Conservation (phyloP, 495 filamentous ascomycete species). For the Penicillium pancosmium region DNA sequence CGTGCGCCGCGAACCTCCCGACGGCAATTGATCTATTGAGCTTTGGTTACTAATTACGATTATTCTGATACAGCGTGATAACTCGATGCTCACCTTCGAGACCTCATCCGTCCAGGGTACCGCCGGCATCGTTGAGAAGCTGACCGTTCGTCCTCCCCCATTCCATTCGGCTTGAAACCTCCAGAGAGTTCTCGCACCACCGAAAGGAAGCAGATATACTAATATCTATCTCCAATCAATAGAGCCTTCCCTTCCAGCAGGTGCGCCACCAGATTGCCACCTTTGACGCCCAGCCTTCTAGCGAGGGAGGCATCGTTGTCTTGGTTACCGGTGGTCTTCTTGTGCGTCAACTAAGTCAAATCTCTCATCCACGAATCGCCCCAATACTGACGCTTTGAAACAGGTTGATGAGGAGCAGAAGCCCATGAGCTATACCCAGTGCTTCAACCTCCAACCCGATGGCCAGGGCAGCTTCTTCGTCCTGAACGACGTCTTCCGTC, state of each 20-base stretch:
- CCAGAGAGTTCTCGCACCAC: background rate
- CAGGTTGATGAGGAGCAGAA: constrained; percentile 81
- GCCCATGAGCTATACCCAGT: constrained; percentile 84
- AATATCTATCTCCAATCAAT: constrained; percentile 8
- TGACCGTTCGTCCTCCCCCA: constrained; percentile 57
- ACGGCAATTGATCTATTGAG: background rate
- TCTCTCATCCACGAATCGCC: background rate
- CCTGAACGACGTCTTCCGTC: constrained; percentile 89
- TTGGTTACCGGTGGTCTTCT: constrained; percentile 81
- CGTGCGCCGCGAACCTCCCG: background rate
- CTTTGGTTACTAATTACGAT: background rate
- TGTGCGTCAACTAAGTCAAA: constrained; percentile 51
- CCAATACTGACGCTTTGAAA: constrained; percentile 3
- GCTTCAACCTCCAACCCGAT: constrained; percentile 79
- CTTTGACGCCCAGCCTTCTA: constrained; percentile 75
- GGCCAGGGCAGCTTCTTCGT: constrained; percentile 74
- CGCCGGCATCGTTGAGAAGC: constrained; percentile 70
- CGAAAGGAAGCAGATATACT: constrained; percentile 8
- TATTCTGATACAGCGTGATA: constrained; percentile 59
- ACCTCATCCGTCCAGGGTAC: constrained; percentile 59
- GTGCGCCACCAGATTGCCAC: constrained; percentile 70
- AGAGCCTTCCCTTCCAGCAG: constrained; percentile 80
- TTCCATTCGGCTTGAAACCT: background rate
- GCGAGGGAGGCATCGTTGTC: constrained; percentile 70
- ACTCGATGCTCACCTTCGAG: constrained; percentile 96